Conservation (phyloP, 164 flowering plant genomes). For the Berberis vulgaris region DNA sequence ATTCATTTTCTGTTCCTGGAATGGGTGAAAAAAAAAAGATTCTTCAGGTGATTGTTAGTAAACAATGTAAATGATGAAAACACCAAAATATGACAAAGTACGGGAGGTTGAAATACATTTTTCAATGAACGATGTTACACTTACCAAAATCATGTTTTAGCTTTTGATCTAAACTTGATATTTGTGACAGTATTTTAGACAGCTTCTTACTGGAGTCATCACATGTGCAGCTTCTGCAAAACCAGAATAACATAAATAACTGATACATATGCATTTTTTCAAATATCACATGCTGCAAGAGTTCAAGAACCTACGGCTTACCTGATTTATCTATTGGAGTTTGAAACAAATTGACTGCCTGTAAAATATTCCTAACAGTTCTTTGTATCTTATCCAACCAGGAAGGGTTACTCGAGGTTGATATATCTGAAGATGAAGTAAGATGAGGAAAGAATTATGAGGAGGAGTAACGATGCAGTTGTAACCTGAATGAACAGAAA, state of each 20-base stretch:
- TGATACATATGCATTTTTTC: neutral
- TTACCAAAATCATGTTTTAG: slow-evolving; percentile 81
- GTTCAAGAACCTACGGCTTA: slow-evolving; percentile 6
- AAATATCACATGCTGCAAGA: neutral
- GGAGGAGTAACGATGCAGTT: neutral
- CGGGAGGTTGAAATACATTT: neutral
- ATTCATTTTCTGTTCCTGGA: slow-evolving; percentile 83
- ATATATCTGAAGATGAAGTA: slow-evolving; percentile 23
- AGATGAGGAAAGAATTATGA: slow-evolving; percentile 1
- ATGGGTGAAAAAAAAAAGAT: slow-evolving; percentile 1
- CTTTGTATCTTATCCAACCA: slow-evolving; percentile 87
- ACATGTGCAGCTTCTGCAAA: slow-evolving; percentile 65
- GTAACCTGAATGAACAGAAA: neutral
- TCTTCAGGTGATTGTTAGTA: slow-evolving; percentile 1
- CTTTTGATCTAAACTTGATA: slow-evolving; percentile 69
- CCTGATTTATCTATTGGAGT: slow-evolving; percentile 74
- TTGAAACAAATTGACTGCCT: slow-evolving; percentile 68
- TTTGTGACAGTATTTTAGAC: slow-evolving; percentile 78
- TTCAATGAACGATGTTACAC: slow-evolving; percentile 9
- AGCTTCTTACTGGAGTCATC: slow-evolving; percentile 74
- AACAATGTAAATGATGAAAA: neutral
- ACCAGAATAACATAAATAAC: slow-evolving; percentile 7
- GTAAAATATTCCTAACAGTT: slow-evolving; percentile 51
- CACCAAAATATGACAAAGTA: neutral
- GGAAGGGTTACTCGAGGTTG: slow-evolving; percentile 41